Evolutionary conservation across 2,329 filamentous ascomycete species (phyloP).

Genomic region (Cladosporium sp.): DNA sequence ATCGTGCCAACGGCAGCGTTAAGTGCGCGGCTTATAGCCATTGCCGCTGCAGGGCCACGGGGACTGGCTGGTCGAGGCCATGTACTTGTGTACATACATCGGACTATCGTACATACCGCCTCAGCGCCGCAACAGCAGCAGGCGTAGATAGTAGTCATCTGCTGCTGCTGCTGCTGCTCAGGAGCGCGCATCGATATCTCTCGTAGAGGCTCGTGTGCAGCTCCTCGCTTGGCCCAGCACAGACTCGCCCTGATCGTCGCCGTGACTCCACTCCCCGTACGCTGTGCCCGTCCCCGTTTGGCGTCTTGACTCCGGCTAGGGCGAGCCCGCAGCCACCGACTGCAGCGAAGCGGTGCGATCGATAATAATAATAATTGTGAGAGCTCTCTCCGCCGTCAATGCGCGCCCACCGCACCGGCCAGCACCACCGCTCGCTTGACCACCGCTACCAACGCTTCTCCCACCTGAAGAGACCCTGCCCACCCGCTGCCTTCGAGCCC

Average conservation of each 20-base stretch:
- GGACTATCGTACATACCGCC: neutral
- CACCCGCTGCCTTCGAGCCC: neutral
- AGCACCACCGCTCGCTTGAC: constrained; percentile 5
- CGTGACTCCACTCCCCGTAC: neutral
- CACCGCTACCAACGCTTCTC: constrained; percentile 2
- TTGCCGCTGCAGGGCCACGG: constrained; percentile 3
- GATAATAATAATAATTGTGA: neutral
- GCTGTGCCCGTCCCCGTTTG: constrained; percentile 1
- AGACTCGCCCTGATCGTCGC: constrained; percentile 2
- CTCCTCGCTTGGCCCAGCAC: neutral
- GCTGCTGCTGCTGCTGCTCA: neutral
- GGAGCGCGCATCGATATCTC: neutral
- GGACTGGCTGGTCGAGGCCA: neutral
- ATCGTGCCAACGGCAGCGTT: neutral
- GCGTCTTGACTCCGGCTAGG: constrained; percentile 2
- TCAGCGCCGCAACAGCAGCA: neutral
- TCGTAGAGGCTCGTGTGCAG: neutral
- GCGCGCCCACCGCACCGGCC: neutral
- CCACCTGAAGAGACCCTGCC: constrained; percentile 5
- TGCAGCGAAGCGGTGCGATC: neutral
- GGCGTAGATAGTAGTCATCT: neutral
- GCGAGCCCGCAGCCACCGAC: constrained; percentile 1
- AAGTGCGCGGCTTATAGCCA: neutral
- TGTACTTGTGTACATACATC: neutral
- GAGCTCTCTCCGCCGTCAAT: neutral